Percentiles rank a stretch among this genome's conserved stretches.
Evolutionary conservation across 129 eudicot species (phyloP).

Genomic region (Deinandra increscens): DNA sequence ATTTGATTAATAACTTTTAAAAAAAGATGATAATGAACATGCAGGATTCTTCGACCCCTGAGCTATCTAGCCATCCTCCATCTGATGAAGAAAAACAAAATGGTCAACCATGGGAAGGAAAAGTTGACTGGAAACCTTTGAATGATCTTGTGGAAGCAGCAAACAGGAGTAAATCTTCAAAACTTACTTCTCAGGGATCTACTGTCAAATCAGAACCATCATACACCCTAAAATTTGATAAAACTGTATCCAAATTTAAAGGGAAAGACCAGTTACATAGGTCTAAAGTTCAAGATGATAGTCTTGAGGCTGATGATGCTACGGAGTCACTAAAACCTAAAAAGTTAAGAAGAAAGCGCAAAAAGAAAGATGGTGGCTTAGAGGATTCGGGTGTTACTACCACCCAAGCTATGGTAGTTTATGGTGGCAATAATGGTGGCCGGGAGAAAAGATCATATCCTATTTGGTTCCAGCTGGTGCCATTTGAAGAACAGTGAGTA

Average conservation of each 20-base stretch:
- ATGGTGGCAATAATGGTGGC: conserved; percentile 30
- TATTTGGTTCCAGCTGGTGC: conserved; percentile 78
- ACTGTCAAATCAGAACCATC: conserved; percentile 47
- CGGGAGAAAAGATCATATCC: conserved; percentile 53
- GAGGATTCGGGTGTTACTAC: conserved; percentile 42
- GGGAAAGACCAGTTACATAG: conserved; percentile 42
- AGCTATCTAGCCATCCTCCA: conserved; percentile 41
- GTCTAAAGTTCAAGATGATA: conserved; percentile 44
- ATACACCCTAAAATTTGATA: conserved; percentile 34
- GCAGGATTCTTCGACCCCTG: conserved; percentile 55
- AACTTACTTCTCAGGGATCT: conserved; percentile 47
- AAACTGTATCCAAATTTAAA: conserved; percentile 43
- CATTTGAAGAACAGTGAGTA: conserved; percentile 66
- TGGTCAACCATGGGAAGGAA: conserved; percentile 47
- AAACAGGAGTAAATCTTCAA: conserved; percentile 70
- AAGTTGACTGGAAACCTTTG: conserved; percentile 81
- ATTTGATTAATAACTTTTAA: not conserved
- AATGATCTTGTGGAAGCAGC: conserved; percentile 82
- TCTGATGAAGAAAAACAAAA: conserved; percentile 48
- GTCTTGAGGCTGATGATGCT: conserved; percentile 24
- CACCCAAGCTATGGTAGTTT: conserved; percentile 49
- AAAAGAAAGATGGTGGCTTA: conserved; percentile 45
- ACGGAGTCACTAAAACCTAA: conserved; percentile 49
- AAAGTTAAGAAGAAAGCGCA: conserved; percentile 51
- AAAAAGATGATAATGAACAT: conserved; percentile 4